Base-by-base conservation (phyloP, 805 yeast genomes). In the Kluyveromyces aestuarii region DNA sequence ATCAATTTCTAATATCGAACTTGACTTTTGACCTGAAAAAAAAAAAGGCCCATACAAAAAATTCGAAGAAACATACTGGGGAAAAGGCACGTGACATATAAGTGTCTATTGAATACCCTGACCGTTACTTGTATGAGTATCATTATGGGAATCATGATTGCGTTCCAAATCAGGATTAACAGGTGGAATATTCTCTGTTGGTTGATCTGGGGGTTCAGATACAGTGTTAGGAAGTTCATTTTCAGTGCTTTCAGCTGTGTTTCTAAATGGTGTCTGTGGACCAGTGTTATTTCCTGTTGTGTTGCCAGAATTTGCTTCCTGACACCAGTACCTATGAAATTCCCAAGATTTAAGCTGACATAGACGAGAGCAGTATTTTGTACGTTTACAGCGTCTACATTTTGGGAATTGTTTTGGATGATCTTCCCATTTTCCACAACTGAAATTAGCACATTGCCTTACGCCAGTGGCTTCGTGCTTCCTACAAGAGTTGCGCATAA, bases 291-390 rank as follows among this genome's bases (percentile, higher is more conserved):
- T 41, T 41, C 35, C 35, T 11, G n/a, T 59, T 47, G 41, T 56
- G 47, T 13, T 30, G 5, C 58, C 52, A n/a, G 69, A 59, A 37
- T 66, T 64, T 36, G 71, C 67, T 50, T 67, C 80, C 42, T 80
- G 77, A 64, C 99, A 91, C 99, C 99, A 91, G 64, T 87, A 87
- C 56, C 93, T 79, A 71, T 91, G 99, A 61, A 84, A 87, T 14
- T 79, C 77, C 98, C 98, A 91, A 0, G 97, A 95, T 54, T 76
- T 77, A 58, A 87, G 75, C 68, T 91, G 99, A 66, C 99, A 91
- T 48, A 84, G 88, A 56, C 91, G 79, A 8, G 95, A 84, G 64
- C 99, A 91, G 64, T 91, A 91, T 69, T 93, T 93, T 3, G 98
- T 90, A 51, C 97, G 73, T 64, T 91, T 88, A 67, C 99, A 91